phyloP scores from a whole-genome alignment of 805 yeast species.

The Geotrichum ghanense region DNA sequence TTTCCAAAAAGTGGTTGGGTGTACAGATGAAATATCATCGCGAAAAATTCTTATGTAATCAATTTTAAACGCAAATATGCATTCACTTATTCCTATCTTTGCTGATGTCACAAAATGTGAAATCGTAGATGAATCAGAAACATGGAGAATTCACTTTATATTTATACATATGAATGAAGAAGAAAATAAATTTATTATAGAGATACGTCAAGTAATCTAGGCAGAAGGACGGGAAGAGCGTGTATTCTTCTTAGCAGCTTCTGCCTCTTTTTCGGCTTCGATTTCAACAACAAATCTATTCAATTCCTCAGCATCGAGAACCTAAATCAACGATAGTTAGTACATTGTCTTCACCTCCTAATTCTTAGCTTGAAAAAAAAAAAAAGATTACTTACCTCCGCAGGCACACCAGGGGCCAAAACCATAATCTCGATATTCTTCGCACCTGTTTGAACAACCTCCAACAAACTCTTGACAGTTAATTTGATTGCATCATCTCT shows the following conservation, averaged over 20 bases:
- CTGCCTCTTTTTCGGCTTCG: conserved; percentile 79
- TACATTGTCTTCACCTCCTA: conserved; percentile 13
- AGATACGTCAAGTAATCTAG: too few species aligned
- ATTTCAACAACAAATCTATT: conserved; percentile 66
- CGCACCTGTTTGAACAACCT: conserved; percentile 97
- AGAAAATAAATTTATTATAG: too few species aligned
- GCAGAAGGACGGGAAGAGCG: conserved; percentile 6
- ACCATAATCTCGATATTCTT: conserved; percentile 90
- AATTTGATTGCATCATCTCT: conserved; percentile 65
- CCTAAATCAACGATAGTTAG: neutral
- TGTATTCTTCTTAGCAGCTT: conserved; percentile 59
- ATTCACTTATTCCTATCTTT: too few species aligned
- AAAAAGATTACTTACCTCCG: conserved; percentile 34
- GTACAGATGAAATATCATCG: too few species aligned
- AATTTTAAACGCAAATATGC: too few species aligned
- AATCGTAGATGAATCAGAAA: too few species aligned
- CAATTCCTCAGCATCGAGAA: conserved; percentile 57
- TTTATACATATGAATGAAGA: too few species aligned
- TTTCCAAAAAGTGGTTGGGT: too few species aligned
- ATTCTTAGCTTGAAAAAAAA: too few species aligned
- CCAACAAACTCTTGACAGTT: conserved; percentile 77
- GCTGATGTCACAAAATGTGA: too few species aligned
- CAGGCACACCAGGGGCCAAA: conserved; percentile 55
- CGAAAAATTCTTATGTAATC: too few species aligned
- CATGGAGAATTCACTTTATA: too few species aligned